Base-by-base conservation (phyloP, 768 basidiomycete genomes). In the Tubosaeta sp. region DNA sequence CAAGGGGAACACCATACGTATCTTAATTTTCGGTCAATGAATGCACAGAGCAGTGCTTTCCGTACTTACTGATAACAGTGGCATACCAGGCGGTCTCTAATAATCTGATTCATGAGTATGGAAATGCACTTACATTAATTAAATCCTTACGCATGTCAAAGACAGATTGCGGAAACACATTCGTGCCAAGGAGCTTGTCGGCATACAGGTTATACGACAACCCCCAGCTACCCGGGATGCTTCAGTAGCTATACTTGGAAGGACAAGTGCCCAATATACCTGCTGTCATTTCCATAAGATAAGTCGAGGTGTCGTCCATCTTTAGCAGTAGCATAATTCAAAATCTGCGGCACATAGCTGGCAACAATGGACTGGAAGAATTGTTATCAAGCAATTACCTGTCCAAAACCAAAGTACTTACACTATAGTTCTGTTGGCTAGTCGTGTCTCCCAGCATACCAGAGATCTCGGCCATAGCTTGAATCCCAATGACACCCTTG, bases 401-500 rank as follows among this genome's bases (percentile, higher is more conserved):
- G 13, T 7, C 1, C 25, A 17, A 19, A 5, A 32, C 9, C n/a
- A 43, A 52, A 37, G 7, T 13, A 56, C 61, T n/a, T 42, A 65
- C 64, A 34, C 72, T 76, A 52, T 80, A 81, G 51, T 76, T 76
- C 8, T 64, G 59, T 37, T 68, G 69, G 52, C 65, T 71, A 3
- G 55, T 57, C 0, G 59, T 63, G 46, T 78, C 65, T 1, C 78
- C 79, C 14, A 80, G 59, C 14, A 77, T 59, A 2, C 65, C 56
- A 6, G 75, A 73, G 38, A 87, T 82, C 54, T 79, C 70, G 4
- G 79, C 73, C 82, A 86, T 85, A 6, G 80, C 81, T 55, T 77
- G 69, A 61, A 86, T 83, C 6, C 83, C 84, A 44, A 85, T 68
- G 52, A 85, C 83, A 33, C 85, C 85, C 60, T 87, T 88, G 67